phyloP scores from a whole-genome alignment of 2,329 filamentous ascomycete genomes.

The Arthroderma sp. region DNA sequence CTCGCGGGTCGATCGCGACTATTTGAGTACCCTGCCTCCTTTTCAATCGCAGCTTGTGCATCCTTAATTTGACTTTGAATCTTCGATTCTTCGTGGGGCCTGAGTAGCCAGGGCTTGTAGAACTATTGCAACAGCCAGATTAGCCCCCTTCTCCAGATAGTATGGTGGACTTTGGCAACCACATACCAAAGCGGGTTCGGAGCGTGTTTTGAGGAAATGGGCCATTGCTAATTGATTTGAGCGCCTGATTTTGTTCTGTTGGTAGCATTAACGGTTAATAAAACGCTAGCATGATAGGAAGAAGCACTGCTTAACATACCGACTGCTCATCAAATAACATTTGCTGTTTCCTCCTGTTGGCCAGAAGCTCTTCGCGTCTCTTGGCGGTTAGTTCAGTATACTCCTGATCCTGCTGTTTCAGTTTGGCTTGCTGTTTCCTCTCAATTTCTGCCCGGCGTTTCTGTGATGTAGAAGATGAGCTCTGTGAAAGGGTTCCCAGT shows the following conservation, averaged over 20 bases:
- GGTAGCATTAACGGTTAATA: conserved; percentile 14
- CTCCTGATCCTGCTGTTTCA: conserved; percentile 60
- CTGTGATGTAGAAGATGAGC: conserved; percentile 47
- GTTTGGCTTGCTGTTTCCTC: conserved; percentile 61
- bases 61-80: conserved; percentile 60
- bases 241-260: conserved; percentile 62
- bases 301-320: conserved; percentile 39
- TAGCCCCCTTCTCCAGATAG: conserved; percentile 1
- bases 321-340: conserved; percentile 60
- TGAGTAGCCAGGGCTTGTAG: conserved; percentile 72
- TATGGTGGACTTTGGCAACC: background rate
- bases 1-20: conserved; percentile 28
- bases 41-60: conserved; percentile 48
- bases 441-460: conserved; percentile 68
- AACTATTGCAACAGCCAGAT: conserved; percentile 42
- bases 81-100: conserved; percentile 51
- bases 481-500: conserved; percentile 65
- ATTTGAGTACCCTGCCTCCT: conserved; percentile 53
- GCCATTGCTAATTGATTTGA: conserved; percentile 58
- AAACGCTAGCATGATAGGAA: conserved; percentile 1
- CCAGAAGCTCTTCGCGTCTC: conserved; percentile 49
- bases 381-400: conserved; percentile 54
- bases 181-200: conserved; percentile 62
- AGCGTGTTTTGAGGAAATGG: conserved; percentile 57
- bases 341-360: conserved; percentile 54